These are phyloP conservation scores for Clitocybe nebularis DNA, from an alignment of 1,284 basidiomycete species.

Conservation along the genomic window DNA sequence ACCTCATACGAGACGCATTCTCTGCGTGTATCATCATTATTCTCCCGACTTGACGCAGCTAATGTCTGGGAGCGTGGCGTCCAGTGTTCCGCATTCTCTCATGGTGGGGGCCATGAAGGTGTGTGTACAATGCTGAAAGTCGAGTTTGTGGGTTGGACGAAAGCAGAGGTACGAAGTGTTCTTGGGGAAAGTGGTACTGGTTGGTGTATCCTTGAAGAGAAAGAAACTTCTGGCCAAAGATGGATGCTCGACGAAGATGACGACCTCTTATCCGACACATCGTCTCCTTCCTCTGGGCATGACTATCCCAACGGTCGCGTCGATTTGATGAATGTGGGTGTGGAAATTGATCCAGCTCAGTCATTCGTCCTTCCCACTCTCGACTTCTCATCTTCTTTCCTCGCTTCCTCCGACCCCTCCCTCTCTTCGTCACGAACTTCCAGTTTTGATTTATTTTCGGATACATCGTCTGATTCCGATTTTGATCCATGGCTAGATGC, in stretches of 20 bases:
- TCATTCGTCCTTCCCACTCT: constrained; percentile 67
- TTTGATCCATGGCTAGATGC: constrained; percentile 25
- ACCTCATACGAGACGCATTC: constrained; percentile 50
- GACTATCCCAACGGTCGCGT: constrained; percentile 6
- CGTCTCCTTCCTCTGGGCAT: constrained; percentile 15
- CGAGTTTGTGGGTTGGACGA: constrained; percentile 67
- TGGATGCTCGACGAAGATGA: constrained; percentile 15
- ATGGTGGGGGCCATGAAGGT: constrained; percentile 31
- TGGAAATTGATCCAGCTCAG: constrained; percentile 41
- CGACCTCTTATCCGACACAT: constrained; percentile 19
- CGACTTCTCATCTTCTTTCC: constrained; percentile 51
- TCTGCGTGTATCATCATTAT: constrained; percentile 63
- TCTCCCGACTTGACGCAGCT: constrained; percentile 59
- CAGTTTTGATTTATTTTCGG: constrained; percentile 9
- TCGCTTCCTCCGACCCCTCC: constrained; percentile 16
- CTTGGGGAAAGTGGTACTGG: constrained; percentile 65
- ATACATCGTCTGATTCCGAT: constrained; percentile 20
- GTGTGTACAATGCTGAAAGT: constrained; percentile 64
- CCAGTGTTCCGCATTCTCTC: constrained; percentile 51
- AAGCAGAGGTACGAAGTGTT: constrained; percentile 53
- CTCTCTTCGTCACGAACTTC: constrained; percentile 14
- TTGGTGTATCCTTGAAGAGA: constrained; percentile 71
- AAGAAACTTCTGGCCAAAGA: constrained; percentile 24
- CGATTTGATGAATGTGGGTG: constrained; percentile 6
- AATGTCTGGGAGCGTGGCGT: constrained; percentile 64